Evolutionary conservation across 345 rosid species (phyloP), one percentile per base, ranked within the genome.

Genomic region (Populus tremula): DNA sequence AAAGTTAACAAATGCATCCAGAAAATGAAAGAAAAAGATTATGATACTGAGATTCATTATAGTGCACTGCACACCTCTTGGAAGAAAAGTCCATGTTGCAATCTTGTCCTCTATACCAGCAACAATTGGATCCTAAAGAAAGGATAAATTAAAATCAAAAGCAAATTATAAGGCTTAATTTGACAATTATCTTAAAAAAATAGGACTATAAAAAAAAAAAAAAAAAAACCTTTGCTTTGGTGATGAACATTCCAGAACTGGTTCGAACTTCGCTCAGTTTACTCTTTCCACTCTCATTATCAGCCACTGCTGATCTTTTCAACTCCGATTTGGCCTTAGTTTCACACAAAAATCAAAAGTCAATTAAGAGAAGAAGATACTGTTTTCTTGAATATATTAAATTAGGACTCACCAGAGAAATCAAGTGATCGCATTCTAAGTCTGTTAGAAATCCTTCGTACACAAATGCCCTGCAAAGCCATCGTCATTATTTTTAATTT

Each of bases 81-180:
- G 99, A 70, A 95, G 99, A 79, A 95, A 95, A 39, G 99, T 89
- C 98, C 99, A 95, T 64, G 97, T 86, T 50, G 96, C 85, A 78
- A 95, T 91, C 87, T 95, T 95, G 64, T 92, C 99, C 81, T 95
- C 99, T 76, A 95, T 89, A 67, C 98, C 97, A 33, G 86, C 86
- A 86, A 95, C 86, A 39, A 95, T 92, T 56, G 96, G 94, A 89
- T 95, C 98, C 98, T 93, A 81, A 25, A 77, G 74, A 61, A 23
- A 67, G 63, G 75, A 73, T 73, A 68, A 59, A 72, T 6, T 8
- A 39, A 39, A 39, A 39, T 41, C 9, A 41, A 41, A 43, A 50
- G 76, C 5, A 5, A 21, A 45, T 2, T 25, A 31, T 3, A 17
- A 56, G 9, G 45, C 35, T 59, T 41, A 39, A 73, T 78, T 67